Evolutionary conservation across 2,329 filamentous ascomycete genomes (phyloP), one percentile per base, ranked within the genome.

Genomic region (Aspergillus ochraceus): DNA sequence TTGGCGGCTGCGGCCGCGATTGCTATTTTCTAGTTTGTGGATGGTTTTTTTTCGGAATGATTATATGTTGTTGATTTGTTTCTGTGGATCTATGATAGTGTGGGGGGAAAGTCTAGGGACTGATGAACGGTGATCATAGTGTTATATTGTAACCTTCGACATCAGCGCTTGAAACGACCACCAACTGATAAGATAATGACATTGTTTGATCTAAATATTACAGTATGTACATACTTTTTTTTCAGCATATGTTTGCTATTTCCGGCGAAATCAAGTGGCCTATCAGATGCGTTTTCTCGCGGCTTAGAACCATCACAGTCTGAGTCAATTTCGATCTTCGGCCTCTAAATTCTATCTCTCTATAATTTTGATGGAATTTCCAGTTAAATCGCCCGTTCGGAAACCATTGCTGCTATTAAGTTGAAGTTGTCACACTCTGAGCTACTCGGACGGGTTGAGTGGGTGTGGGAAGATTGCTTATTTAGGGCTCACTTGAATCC

Each of bases 1-100:
- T 22, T 70, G 36, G 62, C 61, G 56, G 68, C 65, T 24, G 68
- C 67, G 45, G 68, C 68, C 0, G 57, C 64, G 8, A 61, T 60
- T 52, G 68, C 66, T 57, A 51, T 68, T 32, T 60, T 62, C 10
- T 56, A 51, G 24, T 39, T 20, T 6, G 2, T 11, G 8, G 19
- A 12, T 47, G 45, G 2, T 36, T 36, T 36, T 36, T 1, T 36
- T 1, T 36, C 26, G 8, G 26, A 9, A 29, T 29, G 26, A 36
- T 36, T 36, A 12, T 5, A 22, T 20, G 19, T 22, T 47, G 1
- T 22, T 47, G 14, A 10, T 22, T 36, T 30, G 19, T 20, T 52
- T n/a, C n/a, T 30, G 24, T 32, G 36, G 8, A 8, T 42, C 14
- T 17, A n/a, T 42, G 36, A 42, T n/a, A 17, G 5, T 3, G 36